These are phyloP conservation scores for Penicillium cinerascens DNA, from an alignment of 495 filamentous ascomycete species.

Conservation along the genomic window DNA sequence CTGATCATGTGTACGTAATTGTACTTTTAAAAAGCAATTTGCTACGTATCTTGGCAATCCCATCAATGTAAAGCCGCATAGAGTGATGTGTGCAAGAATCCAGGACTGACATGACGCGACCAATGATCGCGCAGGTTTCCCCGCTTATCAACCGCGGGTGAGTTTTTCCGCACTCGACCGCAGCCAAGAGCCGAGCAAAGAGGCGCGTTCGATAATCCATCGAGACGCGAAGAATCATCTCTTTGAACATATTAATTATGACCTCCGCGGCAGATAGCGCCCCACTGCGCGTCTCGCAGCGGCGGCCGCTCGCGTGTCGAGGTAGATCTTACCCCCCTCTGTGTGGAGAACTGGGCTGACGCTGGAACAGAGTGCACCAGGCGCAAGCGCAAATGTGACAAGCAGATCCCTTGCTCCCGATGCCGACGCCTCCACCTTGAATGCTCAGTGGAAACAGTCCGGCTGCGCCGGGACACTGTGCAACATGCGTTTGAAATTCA, in stretches of 20 bases:
- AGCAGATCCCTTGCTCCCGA: slow-evolving; percentile 29
- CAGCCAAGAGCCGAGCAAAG: neutral
- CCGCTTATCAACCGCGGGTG: neutral
- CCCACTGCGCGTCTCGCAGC: slow-evolving; percentile 27
- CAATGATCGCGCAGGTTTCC: neutral
- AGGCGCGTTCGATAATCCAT: neutral
- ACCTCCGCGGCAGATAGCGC: slow-evolving; percentile 5
- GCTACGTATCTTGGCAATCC: no score
- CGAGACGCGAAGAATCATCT: neutral
- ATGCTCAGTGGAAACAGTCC: slow-evolving; percentile 30
- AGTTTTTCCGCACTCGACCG: neutral
- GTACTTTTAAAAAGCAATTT: neutral
- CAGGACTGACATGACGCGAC: no score
- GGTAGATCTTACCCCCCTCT: slow-evolving; percentile 13
- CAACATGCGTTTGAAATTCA: slow-evolving; percentile 31
- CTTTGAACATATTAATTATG: neutral
- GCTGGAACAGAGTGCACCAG: slow-evolving; percentile 26
- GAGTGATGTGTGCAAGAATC: no score
- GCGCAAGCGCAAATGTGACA: slow-evolving; percentile 32
- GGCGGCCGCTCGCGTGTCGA: slow-evolving; percentile 31
- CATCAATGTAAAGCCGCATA: no score
- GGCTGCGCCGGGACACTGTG: slow-evolving; percentile 22
- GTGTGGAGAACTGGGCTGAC: slow-evolving; percentile 4
- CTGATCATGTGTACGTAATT: neutral
- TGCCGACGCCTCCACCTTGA: slow-evolving; percentile 27